Evolutionary conservation across 495 filamentous ascomycete species (phyloP).

Genomic region (Penicillium coprophilum): DNA sequence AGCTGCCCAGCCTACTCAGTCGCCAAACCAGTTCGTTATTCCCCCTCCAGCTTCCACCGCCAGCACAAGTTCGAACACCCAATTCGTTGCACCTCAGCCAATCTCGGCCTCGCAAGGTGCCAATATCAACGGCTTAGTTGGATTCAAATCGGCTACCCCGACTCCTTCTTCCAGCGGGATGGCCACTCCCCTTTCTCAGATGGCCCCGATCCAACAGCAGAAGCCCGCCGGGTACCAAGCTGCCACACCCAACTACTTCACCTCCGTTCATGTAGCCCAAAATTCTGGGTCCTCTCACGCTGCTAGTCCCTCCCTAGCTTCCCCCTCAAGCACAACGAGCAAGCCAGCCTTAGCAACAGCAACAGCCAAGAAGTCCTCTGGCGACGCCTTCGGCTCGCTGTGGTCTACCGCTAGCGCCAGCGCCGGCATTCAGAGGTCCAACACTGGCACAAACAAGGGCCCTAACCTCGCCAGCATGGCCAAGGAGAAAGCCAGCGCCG

Average conservation of each 20-base stretch:
- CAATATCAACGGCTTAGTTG: constrained; percentile 75
- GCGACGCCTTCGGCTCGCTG: constrained; percentile 85
- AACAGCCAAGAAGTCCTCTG: constrained; percentile 54
- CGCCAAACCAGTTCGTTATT: constrained; percentile 46
- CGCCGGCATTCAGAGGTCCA: constrained; percentile 74
- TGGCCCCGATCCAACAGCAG: constrained; percentile 48
- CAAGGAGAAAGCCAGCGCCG: constrained; percentile 91
- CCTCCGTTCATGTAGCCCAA: constrained; percentile 60
- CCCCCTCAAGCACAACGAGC: constrained; percentile 33
- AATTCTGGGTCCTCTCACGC: constrained; percentile 31
- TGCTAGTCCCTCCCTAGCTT: constrained; percentile 35
- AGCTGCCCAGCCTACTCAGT: constrained; percentile 35
- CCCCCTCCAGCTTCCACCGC: constrained; percentile 59
- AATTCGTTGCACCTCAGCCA: constrained; percentile 79
- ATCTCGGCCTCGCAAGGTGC: constrained; percentile 75
- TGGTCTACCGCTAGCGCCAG: constrained; percentile 78
- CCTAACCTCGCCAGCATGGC: constrained; percentile 85
- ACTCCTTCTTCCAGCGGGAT: constrained; percentile 50
- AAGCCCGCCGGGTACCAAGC: constrained; percentile 73
- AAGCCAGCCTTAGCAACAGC: constrained; percentile 51
- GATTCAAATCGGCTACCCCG: constrained; percentile 78
- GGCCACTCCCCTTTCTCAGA: constrained; percentile 51
- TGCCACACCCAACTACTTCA: constrained; percentile 89
- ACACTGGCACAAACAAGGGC: constrained; percentile 62
- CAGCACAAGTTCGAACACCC: constrained; percentile 62